Evolutionary conservation across 1,284 basidiomycete species (phyloP), one percentile per base, ranked within the genome.

Genomic region (Naganishia cerealis): DNA sequence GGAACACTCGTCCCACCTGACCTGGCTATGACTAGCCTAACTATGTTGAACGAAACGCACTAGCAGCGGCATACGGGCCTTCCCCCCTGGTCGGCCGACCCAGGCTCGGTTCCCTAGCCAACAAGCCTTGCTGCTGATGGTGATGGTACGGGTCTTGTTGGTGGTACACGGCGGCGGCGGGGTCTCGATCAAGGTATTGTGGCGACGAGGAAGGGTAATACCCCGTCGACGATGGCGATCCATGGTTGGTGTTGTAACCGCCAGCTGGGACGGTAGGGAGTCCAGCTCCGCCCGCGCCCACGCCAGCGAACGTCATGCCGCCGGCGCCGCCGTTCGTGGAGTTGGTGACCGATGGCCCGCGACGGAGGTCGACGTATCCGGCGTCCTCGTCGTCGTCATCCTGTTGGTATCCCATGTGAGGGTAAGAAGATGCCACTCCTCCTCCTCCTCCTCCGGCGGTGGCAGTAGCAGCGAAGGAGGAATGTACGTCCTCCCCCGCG

Each of bases 1-100:
- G 3, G 29, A 33, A 33, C 6, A 33, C 29, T 33, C 29, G 29
- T 6, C 29, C 29, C 29, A 6, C 29, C 29, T 33, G 29, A 6
- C 29, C 29, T 2, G 29, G 29, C 29, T 33, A 6, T 33, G 6
- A 33, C 29, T 33, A 33, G 2, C 29, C 29, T 33, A 33, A 33
- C 29, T 33, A 6, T 33, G 29, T 33, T 59, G 46, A 9, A 48
- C 50, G 16, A 63, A 63, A 24, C 54, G 61, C 50, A 43, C 29
- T 57, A 39, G 67, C 67, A 33, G 61, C 61, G 42, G 62, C 62
- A 43, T 70, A 70, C 46, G 69, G 69, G 7, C 69, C 69, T 10
- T 67, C 69, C 21, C 69, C 69, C 43, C 65, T 39, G 21, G 69
- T 70, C 40, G 69, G 69, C 53, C 69, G 16, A 7, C 69, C 69